A percentile compares a stretch with the other conserved stretches of the same genome.
phyloP scores from a whole-genome alignment of 2,329 filamentous ascomycete genomes.

The Sporothrix dimorphospora region DNA sequence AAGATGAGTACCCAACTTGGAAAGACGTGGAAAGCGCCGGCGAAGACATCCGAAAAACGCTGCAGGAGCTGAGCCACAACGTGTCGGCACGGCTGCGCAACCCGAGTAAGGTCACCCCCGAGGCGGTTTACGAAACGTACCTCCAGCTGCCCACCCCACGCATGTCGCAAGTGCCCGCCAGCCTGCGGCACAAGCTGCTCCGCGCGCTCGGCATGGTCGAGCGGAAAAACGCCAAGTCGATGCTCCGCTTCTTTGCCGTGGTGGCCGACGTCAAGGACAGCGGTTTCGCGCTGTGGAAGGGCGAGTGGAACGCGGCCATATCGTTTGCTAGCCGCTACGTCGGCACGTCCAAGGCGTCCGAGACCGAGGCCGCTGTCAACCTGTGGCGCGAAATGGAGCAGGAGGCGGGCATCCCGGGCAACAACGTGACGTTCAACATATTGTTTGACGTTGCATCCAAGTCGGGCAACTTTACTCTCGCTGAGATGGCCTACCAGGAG shows the following conservation, averaged over 20 bases:
- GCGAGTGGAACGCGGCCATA: constrained; percentile 85
- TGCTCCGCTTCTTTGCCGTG: constrained; percentile 81
- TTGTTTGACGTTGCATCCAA: constrained; percentile 88
- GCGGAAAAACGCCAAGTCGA: constrained; percentile 60
- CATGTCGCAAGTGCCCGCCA: constrained; percentile 53
- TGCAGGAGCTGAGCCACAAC: constrained; percentile 47
- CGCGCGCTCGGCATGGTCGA: constrained; percentile 68
- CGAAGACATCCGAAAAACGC: constrained; percentile 42
- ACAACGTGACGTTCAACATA: constrained; percentile 87
- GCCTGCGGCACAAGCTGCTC: constrained; percentile 65
- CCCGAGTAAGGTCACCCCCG: constrained; percentile 47
- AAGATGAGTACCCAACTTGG: constrained; percentile 51
- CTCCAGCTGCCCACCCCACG: constrained; percentile 55
- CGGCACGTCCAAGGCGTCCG: constrained; percentile 56
- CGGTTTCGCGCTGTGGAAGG: constrained; percentile 66
- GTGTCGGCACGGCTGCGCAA: constrained; percentile 49
- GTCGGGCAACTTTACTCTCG: constrained; percentile 79
- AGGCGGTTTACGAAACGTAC: constrained; percentile 55
- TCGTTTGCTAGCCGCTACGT: constrained; percentile 76
- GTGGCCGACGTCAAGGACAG: constrained; percentile 80
- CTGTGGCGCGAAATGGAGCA: constrained; percentile 92
- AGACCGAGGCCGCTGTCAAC: constrained; percentile 70
- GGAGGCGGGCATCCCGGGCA: constrained; percentile 64
- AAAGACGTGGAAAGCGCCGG: constrained; percentile 45
- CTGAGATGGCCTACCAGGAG: constrained; percentile 82